Conservation (phyloP, 1,284 basidiomycete genomes). For the Farysia itapuensis region DNA sequence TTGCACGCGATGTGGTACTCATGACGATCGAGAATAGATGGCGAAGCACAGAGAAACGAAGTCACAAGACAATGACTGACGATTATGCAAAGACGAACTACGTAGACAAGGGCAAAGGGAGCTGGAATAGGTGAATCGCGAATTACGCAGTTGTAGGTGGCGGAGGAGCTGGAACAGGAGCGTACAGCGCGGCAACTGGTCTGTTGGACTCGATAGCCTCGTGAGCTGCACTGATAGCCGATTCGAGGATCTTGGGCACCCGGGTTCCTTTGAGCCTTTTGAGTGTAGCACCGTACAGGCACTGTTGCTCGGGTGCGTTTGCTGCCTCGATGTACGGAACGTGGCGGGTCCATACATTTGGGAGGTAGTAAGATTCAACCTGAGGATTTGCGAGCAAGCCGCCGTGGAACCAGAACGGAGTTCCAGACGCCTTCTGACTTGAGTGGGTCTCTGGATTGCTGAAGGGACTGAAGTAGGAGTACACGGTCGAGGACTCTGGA, state of each 20-base stretch:
- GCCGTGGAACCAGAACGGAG: slow-evolving; percentile 34
- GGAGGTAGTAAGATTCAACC: slow-evolving; percentile 19
- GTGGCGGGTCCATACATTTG: slow-evolving; percentile 25
- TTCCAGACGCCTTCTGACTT: neutral
- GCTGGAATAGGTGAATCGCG: too few species aligned
- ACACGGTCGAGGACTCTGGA: neutral
- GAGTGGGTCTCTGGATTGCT: neutral
- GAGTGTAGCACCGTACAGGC: slow-evolving; percentile 21
- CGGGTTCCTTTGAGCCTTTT: slow-evolving; percentile 20
- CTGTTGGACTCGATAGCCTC: neutral
- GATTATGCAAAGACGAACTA: too few species aligned
- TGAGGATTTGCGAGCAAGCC: slow-evolving; percentile 6
- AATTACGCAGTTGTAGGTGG: too few species aligned
- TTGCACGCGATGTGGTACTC: too few species aligned
- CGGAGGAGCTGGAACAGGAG: neutral
- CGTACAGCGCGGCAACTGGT: neutral
- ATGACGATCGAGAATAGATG: too few species aligned
- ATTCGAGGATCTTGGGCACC: slow-evolving; percentile 5
- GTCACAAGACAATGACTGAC: too few species aligned
- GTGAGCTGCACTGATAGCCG: slow-evolving; percentile 17
- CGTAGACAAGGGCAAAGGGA: too few species aligned
- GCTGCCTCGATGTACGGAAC: slow-evolving; percentile 16
- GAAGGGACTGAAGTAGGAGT: slow-evolving; percentile 9
- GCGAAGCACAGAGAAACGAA: too few species aligned
- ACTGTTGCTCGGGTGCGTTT: slow-evolving; percentile 5